Evolutionary conservation across 129 eudicot species (phyloP).

Genomic region (Flaveria bidentis): DNA sequence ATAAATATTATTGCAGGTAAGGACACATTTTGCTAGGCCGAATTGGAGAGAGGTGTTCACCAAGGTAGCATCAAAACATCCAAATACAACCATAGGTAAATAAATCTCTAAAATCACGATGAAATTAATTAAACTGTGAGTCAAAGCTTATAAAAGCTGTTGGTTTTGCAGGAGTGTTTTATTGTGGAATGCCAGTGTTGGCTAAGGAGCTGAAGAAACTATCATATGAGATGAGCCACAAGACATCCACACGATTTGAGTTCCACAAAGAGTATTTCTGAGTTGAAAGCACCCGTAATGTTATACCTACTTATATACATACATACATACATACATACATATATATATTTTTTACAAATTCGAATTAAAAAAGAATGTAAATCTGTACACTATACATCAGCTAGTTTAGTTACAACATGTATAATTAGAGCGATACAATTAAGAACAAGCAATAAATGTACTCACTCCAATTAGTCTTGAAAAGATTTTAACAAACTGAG

Average conservation of each 20-base stretch:
- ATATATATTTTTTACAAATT: background rate
- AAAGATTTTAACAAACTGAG: background rate
- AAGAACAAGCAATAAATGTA: background rate
- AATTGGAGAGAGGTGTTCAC: conserved; percentile 89
- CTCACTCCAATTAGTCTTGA: conserved; percentile 23
- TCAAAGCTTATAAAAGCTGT: background rate
- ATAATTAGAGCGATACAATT: conserved; percentile 24
- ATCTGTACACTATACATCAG: conserved; percentile 41
- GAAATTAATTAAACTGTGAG: background rate
- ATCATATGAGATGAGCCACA: conserved; percentile 72
- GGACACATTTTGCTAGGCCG: conserved; percentile 98
- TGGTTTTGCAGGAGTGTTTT: conserved; percentile 79
- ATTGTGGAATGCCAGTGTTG: conserved; percentile 84
- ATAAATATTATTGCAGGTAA: conserved; percentile 58
- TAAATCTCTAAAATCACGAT: conserved; percentile 4
- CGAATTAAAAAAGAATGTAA: conserved; percentile 31
- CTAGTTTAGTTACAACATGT: conserved; percentile 37
- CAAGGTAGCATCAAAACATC: conserved; percentile 73
- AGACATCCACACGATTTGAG: conserved; percentile 93
- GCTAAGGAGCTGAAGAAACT: conserved; percentile 90
- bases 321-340: conserved; percentile 11
- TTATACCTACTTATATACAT: conserved; percentile 3
- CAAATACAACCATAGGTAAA: conserved; percentile 78
- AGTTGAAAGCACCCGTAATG: conserved; percentile 17
- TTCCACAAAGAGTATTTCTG: conserved; percentile 96